Conservation (phyloP, 2,329 filamentous ascomycete species). For the Cladosporium cucumerinum region DNA sequence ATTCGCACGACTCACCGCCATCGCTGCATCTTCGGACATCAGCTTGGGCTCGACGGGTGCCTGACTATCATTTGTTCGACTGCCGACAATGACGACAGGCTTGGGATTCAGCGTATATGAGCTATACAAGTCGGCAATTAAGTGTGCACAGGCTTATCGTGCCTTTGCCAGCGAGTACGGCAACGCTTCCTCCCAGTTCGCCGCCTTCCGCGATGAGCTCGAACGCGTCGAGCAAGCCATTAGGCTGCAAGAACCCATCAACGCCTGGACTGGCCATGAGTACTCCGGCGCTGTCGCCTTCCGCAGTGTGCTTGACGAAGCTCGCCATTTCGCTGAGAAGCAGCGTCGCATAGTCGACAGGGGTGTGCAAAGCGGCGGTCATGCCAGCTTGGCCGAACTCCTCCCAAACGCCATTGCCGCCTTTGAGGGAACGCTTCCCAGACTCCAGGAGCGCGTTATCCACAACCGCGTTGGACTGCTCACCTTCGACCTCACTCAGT, state of each 20-base stretch:
- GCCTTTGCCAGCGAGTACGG: slow-evolving; percentile 14
- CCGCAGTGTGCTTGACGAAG: slow-evolving; percentile 10
- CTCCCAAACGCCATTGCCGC: slow-evolving; percentile 12
- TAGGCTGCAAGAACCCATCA: slow-evolving; percentile 15
- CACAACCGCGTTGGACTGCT: slow-evolving; percentile 16
- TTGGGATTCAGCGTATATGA: slow-evolving; percentile 15
- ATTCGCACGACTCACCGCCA: slow-evolving; percentile 7
- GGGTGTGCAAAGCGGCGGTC: background rate
- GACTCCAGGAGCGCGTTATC: slow-evolving; percentile 6
- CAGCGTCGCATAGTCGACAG: slow-evolving; percentile 15
- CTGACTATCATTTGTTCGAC: background rate
- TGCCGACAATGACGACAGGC: slow-evolving; percentile 7
- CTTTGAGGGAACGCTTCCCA: slow-evolving; percentile 11
- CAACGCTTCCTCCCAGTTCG: slow-evolving; percentile 14
- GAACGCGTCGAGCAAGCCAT: slow-evolving; percentile 16
- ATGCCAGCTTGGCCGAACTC: slow-evolving; percentile 2
- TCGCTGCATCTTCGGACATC: slow-evolving; percentile 5
- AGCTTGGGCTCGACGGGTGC: background rate
- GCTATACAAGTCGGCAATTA: slow-evolving; percentile 11
- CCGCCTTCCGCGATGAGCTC: slow-evolving; percentile 16
- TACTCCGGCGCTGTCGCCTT: slow-evolving; percentile 10
- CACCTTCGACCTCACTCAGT: slow-evolving; percentile 10
- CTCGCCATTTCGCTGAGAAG: slow-evolving; percentile 14
- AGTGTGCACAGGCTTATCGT: slow-evolving; percentile 14
- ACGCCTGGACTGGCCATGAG: slow-evolving; percentile 16